Conservation (phyloP, 345 rosid species). For the Eucalyptus pauciflora region DNA sequence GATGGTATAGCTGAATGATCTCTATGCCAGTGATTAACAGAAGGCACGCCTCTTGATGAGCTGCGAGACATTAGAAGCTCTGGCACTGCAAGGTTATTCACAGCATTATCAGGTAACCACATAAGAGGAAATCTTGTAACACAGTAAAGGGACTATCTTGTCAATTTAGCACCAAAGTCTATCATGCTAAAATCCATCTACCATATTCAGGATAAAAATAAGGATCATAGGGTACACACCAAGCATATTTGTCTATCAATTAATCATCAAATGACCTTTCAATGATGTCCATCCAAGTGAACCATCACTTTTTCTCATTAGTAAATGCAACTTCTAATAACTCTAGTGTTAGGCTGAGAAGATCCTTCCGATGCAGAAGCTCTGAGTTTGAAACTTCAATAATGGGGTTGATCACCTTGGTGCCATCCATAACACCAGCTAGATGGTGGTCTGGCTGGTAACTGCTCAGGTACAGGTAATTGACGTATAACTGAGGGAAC, state of each 20-base stretch:
- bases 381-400: not conserved
- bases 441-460: not conserved
- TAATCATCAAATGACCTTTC: not conserved
- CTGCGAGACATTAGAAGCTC: not conserved
- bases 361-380: not conserved
- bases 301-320: not conserved
- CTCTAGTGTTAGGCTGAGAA: not conserved
- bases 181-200: not conserved
- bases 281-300: not conserved
- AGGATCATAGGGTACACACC: not conserved
- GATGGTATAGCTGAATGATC: not conserved
- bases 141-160: not conserved
- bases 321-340: not conserved
- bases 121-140: not conserved
- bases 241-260: not conserved
- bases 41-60: slow-evolving; percentile 4
- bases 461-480: not conserved
- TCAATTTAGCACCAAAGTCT: not conserved
- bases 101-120: not conserved
- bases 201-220: not conserved
- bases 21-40: slow-evolving; percentile 1
- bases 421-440: not conserved
- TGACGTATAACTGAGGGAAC: not conserved
- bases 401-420: not conserved
- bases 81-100: slow-evolving; percentile 8